phyloP scores from a whole-genome alignment of 345 rosid genomes.

The Geranium rotundifolium region DNA sequence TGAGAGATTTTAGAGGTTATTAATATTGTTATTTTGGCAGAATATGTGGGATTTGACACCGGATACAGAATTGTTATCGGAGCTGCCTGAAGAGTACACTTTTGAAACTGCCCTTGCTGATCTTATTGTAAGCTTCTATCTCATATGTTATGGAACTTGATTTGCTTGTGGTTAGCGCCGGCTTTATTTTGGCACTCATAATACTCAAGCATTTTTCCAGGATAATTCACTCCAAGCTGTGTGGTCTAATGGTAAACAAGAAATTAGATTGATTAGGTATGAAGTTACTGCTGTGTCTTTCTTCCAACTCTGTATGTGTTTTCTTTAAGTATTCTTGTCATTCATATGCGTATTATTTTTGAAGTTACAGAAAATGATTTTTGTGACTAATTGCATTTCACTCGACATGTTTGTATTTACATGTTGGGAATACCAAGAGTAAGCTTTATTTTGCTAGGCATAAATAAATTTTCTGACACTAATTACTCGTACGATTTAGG shows the following conservation, averaged over 20 bases:
- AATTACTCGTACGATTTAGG: too few species aligned
- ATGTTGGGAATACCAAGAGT: too few species aligned
- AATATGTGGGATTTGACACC: conserved; percentile 84
- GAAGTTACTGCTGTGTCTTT: conserved; percentile 1
- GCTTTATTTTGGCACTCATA: conserved; percentile 3
- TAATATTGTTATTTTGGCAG: conserved; percentile 19
- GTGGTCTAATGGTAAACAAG: conserved; percentile 25
- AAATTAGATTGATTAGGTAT: conserved; percentile 49
- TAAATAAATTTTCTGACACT: too few species aligned
- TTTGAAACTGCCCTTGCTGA: conserved; percentile 69
- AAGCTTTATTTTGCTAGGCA: too few species aligned
- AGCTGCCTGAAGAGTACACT: conserved; percentile 51
- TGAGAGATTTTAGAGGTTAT: background rate
- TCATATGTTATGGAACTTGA: background rate
- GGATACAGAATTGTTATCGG: conserved; percentile 38
- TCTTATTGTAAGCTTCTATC: conserved; percentile 40
- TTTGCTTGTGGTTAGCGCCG: background rate
- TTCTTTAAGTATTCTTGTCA: background rate
- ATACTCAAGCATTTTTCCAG: conserved; percentile 22
- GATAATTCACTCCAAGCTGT: conserved; percentile 83
- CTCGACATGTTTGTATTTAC: too few species aligned
- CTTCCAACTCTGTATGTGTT: background rate
- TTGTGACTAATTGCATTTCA: background rate
- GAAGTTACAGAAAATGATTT: background rate
- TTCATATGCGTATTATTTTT: too few species aligned